Percentiles rank a stretch among this genome's conserved stretches.
Evolutionary conservation across 495 filamentous ascomycete genomes (phyloP).

Genomic region (Penicillium steckii): DNA sequence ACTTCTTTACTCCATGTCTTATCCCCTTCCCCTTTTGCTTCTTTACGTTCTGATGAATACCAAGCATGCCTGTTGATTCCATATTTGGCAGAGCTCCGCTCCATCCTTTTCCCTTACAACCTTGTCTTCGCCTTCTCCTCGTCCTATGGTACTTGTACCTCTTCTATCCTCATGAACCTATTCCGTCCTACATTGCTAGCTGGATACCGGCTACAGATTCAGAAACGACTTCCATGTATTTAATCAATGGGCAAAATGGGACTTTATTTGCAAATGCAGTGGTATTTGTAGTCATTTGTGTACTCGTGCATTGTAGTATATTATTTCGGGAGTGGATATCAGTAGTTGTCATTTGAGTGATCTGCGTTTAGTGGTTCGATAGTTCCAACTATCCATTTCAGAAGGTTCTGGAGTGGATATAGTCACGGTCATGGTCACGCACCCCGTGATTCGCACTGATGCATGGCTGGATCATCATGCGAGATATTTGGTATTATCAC

Average conservation of each 20-base stretch:
- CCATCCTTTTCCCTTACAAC: conserved; percentile 4
- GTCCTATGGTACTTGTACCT: background rate
- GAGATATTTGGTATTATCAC: too few relatives aligned
- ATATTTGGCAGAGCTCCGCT: conserved; percentile 13
- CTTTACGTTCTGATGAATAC: conserved; percentile 33
- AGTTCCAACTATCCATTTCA: too few relatives aligned
- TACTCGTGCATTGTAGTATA: background rate
- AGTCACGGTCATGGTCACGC: too few relatives aligned
- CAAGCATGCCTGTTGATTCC: conserved; percentile 27
- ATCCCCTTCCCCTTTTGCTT: conserved; percentile 9
- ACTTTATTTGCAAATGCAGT: conserved; percentile 21
- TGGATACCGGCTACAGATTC: conserved; percentile 4
- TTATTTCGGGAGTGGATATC: too few relatives aligned
- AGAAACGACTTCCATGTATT: conserved; percentile 32
- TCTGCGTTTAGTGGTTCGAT: too few relatives aligned
- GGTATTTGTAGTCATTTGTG: background rate
- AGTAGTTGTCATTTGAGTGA: too few relatives aligned
- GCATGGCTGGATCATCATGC: too few relatives aligned
- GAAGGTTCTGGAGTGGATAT: too few relatives aligned
- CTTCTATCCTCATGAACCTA: background rate
- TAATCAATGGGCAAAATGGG: conserved; percentile 37
- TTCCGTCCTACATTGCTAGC: background rate
- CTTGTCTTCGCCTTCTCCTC: conserved; percentile 4
- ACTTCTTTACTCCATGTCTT: background rate
- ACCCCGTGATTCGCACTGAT: too few relatives aligned